phyloP scores from a whole-genome alignment of 106 monocot species.

The Gastrodia elata region DNA sequence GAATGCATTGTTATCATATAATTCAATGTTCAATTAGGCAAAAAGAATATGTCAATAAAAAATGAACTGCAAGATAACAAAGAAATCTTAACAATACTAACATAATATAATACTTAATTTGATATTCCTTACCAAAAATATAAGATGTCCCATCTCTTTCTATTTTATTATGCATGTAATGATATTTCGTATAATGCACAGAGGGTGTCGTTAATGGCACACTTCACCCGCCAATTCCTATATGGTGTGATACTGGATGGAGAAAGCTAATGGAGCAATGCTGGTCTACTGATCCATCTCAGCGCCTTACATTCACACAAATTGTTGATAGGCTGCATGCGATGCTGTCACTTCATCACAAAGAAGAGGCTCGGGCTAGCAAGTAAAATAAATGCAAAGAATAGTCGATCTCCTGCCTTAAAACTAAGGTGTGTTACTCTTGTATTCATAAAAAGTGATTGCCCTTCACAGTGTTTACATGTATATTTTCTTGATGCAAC shows the following conservation, averaged over 20 bases:
- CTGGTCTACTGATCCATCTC: slow-evolving; percentile 64
- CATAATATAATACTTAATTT: no score
- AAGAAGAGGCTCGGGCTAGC: slow-evolving; percentile 18
- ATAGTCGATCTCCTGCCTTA: no score
- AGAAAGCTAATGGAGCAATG: slow-evolving; percentile 85
- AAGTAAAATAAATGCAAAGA: slow-evolving; percentile 17
- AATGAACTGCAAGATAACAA: no score
- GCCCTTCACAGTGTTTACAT: no score
- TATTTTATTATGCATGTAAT: slow-evolving; percentile 18
- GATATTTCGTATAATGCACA: slow-evolving; percentile 37
- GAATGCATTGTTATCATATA: no score
- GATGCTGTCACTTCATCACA: slow-evolving; percentile 41
- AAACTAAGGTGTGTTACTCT: no score
- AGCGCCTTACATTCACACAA: slow-evolving; percentile 73
- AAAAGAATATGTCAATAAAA: no score
- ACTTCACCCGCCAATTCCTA: slow-evolving; percentile 69
- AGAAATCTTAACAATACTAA: no score
- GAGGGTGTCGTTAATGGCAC: slow-evolving; percentile 82
- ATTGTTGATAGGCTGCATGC: slow-evolving; percentile 48
- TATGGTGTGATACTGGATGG: slow-evolving; percentile 57
- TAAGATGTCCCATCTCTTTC: neutral
- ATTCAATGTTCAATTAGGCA: no score
- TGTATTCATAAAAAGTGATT: no score
- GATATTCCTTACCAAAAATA: neutral
- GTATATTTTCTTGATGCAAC: no score